These are phyloP conservation scores for Globisporangium mamillatum DNA, from an alignment of 352 stramenopile species.

Conservation along the genomic window DNA sequence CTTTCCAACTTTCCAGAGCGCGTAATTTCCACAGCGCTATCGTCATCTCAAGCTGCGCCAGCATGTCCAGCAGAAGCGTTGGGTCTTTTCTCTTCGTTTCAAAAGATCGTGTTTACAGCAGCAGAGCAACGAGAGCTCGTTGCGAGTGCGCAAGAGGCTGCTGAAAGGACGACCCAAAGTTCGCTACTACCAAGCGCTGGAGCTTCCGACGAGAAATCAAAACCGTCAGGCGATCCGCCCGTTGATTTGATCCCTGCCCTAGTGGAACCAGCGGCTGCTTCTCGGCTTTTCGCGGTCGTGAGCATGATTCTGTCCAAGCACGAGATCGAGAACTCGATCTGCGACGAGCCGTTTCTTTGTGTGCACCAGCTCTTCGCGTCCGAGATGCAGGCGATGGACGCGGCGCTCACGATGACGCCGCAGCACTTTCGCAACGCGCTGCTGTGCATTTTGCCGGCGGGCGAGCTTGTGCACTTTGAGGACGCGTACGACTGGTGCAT, in stretches of 20 bases:
- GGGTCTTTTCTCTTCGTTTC: conserved; percentile 37
- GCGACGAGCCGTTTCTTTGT: conserved; percentile 49
- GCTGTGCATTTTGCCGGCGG: conserved; percentile 52
- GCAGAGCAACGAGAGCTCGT: conserved; percentile 13
- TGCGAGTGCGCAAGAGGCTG: neutral
- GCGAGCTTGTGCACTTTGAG: conserved; percentile 50
- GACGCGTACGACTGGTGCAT: conserved; percentile 64
- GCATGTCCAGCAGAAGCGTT: neutral
- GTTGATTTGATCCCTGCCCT: neutral
- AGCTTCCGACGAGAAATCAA: neutral
- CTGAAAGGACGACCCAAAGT: neutral
- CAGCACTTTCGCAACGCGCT: conserved; percentile 44
- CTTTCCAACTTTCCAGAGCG: neutral
- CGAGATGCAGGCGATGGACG: conserved; percentile 47
- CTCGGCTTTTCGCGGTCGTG: conserved; percentile 37
- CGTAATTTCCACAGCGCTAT: neutral
- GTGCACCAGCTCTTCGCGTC: conserved; percentile 45
- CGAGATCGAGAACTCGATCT: conserved; percentile 35
- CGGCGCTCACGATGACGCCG: conserved; percentile 33
- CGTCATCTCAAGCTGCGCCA: neutral
- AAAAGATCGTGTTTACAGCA: conserved; percentile 25
- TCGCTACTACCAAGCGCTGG: neutral
- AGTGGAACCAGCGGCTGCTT: neutral
- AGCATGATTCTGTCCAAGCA: conserved; percentile 55
- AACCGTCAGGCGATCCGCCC: neutral